Conservation (phyloP, 2,329 filamentous ascomycete species). For the Plenodomus tracheiphilus region DNA sequence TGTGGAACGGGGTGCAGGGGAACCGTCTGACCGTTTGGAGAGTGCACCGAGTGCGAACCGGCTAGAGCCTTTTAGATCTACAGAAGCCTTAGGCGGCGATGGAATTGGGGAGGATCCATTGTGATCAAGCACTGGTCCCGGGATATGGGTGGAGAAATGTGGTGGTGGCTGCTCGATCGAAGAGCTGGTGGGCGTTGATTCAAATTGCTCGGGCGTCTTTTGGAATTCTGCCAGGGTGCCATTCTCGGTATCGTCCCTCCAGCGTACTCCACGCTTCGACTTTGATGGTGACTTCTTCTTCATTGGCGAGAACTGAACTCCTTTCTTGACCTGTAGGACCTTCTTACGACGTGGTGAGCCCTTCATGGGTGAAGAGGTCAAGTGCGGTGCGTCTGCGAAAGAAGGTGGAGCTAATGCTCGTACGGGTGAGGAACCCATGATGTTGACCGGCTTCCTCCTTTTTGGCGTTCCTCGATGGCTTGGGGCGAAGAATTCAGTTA, state of each 20-base stretch:
- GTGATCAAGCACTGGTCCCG: slow-evolving; percentile 28
- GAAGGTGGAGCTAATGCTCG: slow-evolving; percentile 44
- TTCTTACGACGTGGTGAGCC: slow-evolving; percentile 81
- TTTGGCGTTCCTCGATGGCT: slow-evolving; percentile 76
- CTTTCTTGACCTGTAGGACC: slow-evolving; percentile 65
- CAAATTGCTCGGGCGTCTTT: slow-evolving; percentile 77
- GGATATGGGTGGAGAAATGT: slow-evolving; percentile 49
- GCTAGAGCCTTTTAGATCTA: slow-evolving; percentile 64
- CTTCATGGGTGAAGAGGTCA: slow-evolving; percentile 68
- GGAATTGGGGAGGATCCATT: slow-evolving; percentile 61
- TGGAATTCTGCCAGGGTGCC: slow-evolving; percentile 88
- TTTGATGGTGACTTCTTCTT: slow-evolving; percentile 70
- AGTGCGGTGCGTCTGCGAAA: slow-evolving; percentile 40
- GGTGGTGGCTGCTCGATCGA: slow-evolving; percentile 59
- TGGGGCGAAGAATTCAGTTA: slow-evolving; percentile 69
- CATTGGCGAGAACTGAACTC: slow-evolving; percentile 78
- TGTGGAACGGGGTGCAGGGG: slow-evolving; percentile 62
- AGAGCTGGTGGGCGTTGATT: slow-evolving; percentile 61
- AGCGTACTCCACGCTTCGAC: slow-evolving; percentile 77
- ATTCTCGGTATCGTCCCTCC: slow-evolving; percentile 88
- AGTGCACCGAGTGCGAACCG: slow-evolving; percentile 90
- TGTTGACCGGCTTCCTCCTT: slow-evolving; percentile 59
- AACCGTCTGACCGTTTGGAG: slow-evolving; percentile 65
- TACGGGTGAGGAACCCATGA: slow-evolving; percentile 53
- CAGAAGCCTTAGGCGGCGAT: slow-evolving; percentile 60